Evolutionary conservation across 805 yeast genomes (phyloP), one percentile per base, ranked within the genome.

Genomic region (Candida taoyuanica): DNA sequence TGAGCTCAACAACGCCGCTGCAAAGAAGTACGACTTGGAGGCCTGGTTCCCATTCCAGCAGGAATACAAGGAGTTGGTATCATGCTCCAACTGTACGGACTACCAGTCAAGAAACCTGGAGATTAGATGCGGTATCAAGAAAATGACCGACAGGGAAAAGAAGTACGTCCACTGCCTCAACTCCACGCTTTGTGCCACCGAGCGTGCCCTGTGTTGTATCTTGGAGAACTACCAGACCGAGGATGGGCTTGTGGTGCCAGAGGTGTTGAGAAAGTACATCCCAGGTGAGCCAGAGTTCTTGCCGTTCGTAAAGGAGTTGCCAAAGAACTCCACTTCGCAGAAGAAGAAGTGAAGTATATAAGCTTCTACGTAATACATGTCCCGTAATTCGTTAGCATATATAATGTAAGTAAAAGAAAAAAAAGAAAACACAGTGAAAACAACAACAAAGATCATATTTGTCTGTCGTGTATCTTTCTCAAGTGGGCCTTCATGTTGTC

Each of bases 21-120:
- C 98, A 50, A 93, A 93, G 75, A 93, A 93, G 68, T 93, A 83
- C 71, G 98, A 93, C 71, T 76, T 93, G 61, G 98, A 93, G 74
- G 98, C 98, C 36, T 93, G 98, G 98, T 93, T 93, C 94, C 98
- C 98, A 61, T 93, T 74, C 85, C 98, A 93, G 74, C 76, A 88
- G 65, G 98, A 93, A 70, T 93, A 85, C 73, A 93, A 93, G 71
- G 98, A 93, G 72, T 79, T 93, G 58, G 98, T 93, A 40, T 87
- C 96, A 15, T 91, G 98, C 73, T 91, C 98, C 43, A 93, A 93
- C 77, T 93, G 98, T 79, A 93, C 98, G 44, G 98, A 93, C 70
- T 93, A 93, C 69, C 98, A 93, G 74, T 86, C 98, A 37, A 85
- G 98, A 74, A 91, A 91, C 76, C 75, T 93, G 62, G 98, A 93